Conservation (phyloP, 1,139 yeast genomes). For the Debaryomyces udenii region DNA sequence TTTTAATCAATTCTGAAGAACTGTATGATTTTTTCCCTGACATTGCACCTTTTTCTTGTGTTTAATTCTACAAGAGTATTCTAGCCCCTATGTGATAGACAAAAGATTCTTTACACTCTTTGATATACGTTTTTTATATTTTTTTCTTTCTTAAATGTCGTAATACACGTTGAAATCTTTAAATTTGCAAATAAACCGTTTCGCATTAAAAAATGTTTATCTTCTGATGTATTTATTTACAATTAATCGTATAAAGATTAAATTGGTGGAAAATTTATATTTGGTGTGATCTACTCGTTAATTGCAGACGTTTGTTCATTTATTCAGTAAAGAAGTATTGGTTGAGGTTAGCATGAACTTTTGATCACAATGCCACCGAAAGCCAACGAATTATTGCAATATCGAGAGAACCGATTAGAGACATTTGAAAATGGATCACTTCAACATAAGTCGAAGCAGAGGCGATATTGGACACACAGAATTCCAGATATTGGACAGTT, state of each 20-base stretch:
- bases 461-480: constrained; percentile 22
- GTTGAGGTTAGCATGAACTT: too few species aligned
- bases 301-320: too few species aligned
- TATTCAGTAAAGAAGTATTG: too few species aligned
- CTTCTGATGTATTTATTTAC: too few species aligned
- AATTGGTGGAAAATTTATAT: too few species aligned
- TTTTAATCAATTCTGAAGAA: constrained; percentile 19
- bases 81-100: neutral
- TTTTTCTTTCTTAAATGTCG: neutral
- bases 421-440: constrained; percentile 14
- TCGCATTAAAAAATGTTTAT: too few species aligned
- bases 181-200: too few species aligned
- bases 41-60: neutral
- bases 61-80: neutral
- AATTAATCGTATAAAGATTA: too few species aligned
- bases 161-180: too few species aligned
- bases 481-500: constrained; percentile 19
- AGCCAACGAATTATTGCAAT: constrained; percentile 14
- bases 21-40: neutral
- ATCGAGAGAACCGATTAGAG: constrained; percentile 13
- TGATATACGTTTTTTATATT: neutral
- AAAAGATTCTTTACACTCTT: neutral
- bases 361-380: constrained; percentile 15
- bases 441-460: constrained; percentile 16
- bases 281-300: too few species aligned